Percentiles rank a stretch among this genome's conserved stretches.
Evolutionary conservation across 139 green algal genomes (phyloP).

Genomic region (Chlamydomonas schloesseri): DNA sequence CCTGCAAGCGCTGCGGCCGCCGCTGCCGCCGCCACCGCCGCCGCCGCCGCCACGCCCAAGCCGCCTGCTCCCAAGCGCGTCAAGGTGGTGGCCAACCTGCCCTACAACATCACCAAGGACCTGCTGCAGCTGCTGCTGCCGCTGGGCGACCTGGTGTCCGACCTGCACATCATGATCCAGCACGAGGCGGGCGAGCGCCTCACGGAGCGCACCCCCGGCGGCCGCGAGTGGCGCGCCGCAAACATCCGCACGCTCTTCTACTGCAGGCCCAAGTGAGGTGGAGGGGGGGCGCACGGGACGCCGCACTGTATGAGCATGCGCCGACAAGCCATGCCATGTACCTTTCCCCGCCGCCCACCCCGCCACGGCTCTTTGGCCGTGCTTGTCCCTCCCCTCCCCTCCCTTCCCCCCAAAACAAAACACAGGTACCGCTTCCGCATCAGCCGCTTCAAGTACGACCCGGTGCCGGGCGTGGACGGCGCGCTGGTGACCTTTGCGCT

Average conservation of each 20-base stretch:
- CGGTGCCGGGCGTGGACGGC: slow-evolving; percentile 86
- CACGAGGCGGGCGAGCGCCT: slow-evolving; percentile 85
- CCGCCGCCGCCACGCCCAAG: not conserved
- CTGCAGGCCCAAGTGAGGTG: slow-evolving; percentile 71
- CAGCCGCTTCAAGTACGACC: slow-evolving; percentile 76
- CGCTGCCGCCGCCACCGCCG: not conserved
- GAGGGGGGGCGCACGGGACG: too few species aligned
- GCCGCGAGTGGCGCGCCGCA: slow-evolving; percentile 85
- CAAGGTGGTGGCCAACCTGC: slow-evolving; percentile 95
- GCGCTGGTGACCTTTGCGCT: slow-evolving; percentile 86
- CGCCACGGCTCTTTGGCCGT: too few species aligned
- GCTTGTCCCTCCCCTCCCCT: too few species aligned
- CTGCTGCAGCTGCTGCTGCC: slow-evolving; percentile 86
- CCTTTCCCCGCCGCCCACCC: too few species aligned
- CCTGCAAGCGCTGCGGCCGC: not conserved
- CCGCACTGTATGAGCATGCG: too few species aligned
- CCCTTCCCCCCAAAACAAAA: too few species aligned
- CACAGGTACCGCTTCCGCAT: slow-evolving; percentile 70
- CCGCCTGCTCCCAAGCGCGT: slow-evolving; percentile 43
- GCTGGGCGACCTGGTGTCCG: slow-evolving; percentile 71
- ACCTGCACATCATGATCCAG: slow-evolving; percentile 88
- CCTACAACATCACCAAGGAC: slow-evolving; percentile 98
- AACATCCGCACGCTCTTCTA: slow-evolving; percentile 86
- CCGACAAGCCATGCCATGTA: too few species aligned
- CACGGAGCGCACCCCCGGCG: slow-evolving; percentile 44